Base-by-base conservation (phyloP, 306 rosid genomes). In the Vigna radiata region DNA sequence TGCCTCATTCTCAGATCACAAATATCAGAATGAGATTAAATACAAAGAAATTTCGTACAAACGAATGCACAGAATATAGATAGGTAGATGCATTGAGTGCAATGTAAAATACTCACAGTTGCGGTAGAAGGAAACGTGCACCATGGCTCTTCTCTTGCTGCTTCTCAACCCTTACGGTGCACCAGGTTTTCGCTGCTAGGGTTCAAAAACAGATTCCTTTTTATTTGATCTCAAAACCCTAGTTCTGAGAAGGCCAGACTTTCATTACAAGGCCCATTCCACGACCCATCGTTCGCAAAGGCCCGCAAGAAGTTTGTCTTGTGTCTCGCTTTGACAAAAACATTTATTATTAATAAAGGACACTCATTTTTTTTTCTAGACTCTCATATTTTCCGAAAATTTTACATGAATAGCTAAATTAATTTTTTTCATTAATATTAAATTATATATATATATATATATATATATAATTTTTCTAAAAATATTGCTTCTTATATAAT, bases 121-220 rank as follows among this genome's bases (percentile, higher is more conserved):
- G 27, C 88, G 79, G 61, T 87, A 84, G 21, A 86, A 87, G 1
- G 79, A 72, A 10, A 89, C 94, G 85, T 88, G 90, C 65, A 89
- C 90, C 91, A 87, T 89, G 80, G 76, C 59, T 79, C 18, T 55
- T 36, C 83, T 14, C 62, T 60, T 5, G 16, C 71, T 17, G 14
- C 52, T 16, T 15, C 48, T 19, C 55, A 21, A 15, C 49, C 15
- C 52, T 18, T 19, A 18, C 29, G 23, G 54, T 47, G 56, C 60
- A 46, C 78, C 59, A 27, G 63, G 77, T 41, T 17, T 72, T 19
- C 13, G 18, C 64, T 8, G 58, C 46, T 36, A 19, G 3, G 53
- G 12, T 11, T 70, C 47, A 0, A 2, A 9, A 1, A 6, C 66
- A 65, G 47, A 7, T 36, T 10, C 68, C 2, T 6, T 71, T 70